A percentile compares a stretch with the other conserved stretches of the same genome.
Evolutionary conservation across 1,284 basidiomycete genomes (phyloP).

Genomic region (Cerrena zonata): DNA sequence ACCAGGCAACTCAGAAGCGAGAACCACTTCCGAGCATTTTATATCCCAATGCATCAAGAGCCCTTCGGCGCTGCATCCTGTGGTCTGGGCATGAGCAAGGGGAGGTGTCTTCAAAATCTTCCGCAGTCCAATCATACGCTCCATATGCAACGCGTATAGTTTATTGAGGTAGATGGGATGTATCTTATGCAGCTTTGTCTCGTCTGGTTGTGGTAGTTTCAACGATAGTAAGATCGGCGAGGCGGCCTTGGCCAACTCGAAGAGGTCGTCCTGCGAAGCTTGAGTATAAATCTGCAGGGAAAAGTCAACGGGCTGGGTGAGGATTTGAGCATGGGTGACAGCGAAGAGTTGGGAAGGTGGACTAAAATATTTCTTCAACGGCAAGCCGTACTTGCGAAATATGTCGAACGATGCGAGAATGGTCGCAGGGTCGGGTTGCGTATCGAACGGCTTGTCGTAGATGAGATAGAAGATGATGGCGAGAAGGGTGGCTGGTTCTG

Average conservation of each 20-base stretch:
- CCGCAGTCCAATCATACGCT: constrained; percentile 27
- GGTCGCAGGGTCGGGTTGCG: constrained; percentile 53
- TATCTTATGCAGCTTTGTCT: constrained; percentile 19
- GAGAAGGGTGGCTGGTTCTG: constrained; percentile 42
- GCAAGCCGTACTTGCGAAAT: constrained; percentile 48
- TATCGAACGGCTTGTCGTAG: constrained; percentile 56
- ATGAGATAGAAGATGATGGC: constrained; percentile 59
- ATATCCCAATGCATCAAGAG: too few species aligned
- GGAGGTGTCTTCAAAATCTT: constrained; percentile 26
- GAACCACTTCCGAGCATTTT: too few species aligned
- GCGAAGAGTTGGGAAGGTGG: neutral
- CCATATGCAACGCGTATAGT: constrained; percentile 29
- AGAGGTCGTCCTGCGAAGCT: constrained; percentile 20
- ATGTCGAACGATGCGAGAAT: constrained; percentile 44
- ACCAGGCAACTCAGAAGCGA: too few species aligned
- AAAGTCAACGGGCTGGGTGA: constrained; percentile 11
- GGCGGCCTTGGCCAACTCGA: constrained; percentile 19
- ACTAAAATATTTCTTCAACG: constrained; percentile 10
- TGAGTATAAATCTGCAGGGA: constrained; percentile 12
- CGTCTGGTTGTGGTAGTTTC: constrained; percentile 18
- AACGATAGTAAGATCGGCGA: constrained; percentile 20
- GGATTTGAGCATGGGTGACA: neutral
- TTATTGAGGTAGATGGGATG: constrained; percentile 23
- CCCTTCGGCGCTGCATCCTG: too few species aligned
- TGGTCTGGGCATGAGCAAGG: constrained; percentile 20